A percentile compares a stretch with the other conserved stretches of the same genome.
These are phyloP conservation scores for Fusarium albidum DNA, from an alignment of 2,329 filamentous ascomycete genomes.

Conservation along the genomic window DNA sequence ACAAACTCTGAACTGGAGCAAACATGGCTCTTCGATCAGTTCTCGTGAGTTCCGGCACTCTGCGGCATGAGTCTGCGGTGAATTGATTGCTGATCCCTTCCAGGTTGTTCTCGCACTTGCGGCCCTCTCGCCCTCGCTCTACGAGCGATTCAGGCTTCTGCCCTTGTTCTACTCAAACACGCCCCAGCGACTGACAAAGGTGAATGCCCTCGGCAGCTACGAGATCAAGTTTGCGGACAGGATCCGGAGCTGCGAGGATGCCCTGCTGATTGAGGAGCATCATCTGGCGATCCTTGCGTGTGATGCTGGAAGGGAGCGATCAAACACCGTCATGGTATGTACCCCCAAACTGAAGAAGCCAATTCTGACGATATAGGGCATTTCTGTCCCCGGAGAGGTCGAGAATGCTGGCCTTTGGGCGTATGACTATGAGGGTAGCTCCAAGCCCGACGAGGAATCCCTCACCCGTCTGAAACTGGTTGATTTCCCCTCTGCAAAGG, in stretches of 20 bases:
- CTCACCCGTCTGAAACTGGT: constrained; percentile 35
- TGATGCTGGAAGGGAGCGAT: constrained; percentile 49
- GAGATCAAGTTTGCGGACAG: constrained; percentile 47
- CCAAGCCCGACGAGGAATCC: constrained; percentile 20
- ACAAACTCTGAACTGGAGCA: neutral
- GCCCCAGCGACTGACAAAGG: constrained; percentile 38
- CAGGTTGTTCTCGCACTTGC: constrained; percentile 20
- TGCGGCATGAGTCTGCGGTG: accelerated
- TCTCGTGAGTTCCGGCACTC: neutral
- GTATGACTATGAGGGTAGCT: constrained; percentile 46
- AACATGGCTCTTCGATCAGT: constrained; percentile 16
- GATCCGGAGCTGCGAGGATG: constrained; percentile 53
- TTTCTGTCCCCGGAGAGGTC: constrained; percentile 29
- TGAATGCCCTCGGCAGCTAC: constrained; percentile 40
- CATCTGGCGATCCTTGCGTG: constrained; percentile 49
- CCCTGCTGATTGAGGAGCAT: constrained; percentile 45
- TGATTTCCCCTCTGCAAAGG: constrained; percentile 36
- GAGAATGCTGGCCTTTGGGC: constrained; percentile 45
- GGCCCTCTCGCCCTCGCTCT: constrained; percentile 15
- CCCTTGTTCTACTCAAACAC: constrained; percentile 41
- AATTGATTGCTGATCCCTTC: neutral
- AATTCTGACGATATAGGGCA: constrained; percentile 33
- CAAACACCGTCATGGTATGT: constrained; percentile 53
- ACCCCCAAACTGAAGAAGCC: neutral
- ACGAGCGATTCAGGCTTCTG: constrained; percentile 25